Evolutionary conservation across 345 rosid species (phyloP).

Genomic region (Dovyalis caffra): DNA sequence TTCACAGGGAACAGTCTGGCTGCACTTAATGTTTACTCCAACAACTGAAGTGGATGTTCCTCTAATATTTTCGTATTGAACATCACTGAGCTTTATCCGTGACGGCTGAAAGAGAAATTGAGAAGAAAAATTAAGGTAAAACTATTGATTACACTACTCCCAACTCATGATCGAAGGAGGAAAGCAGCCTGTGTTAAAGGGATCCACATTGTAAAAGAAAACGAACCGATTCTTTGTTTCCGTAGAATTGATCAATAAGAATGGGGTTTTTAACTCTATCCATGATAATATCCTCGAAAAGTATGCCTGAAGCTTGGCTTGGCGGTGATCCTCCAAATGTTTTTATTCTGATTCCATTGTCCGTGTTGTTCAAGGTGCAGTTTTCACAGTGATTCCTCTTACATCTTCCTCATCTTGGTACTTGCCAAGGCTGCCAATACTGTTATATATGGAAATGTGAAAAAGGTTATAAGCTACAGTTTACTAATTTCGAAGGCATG

Average conservation of each 20-base stretch:
- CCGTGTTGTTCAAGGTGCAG: constrained; percentile 47
- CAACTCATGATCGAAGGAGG: background rate
- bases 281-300: constrained; percentile 42
- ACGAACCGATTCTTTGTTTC: constrained; percentile 9
- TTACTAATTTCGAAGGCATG: background rate
- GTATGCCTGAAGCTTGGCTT: constrained; percentile 37
- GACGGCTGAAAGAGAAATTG: constrained; percentile 35
- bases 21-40: constrained; percentile 46
- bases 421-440: constrained; percentile 64
- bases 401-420: constrained; percentile 41
- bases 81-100: constrained; percentile 41
- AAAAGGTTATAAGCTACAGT: no score
- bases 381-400: constrained; percentile 34
- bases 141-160: no score
- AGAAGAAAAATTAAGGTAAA: background rate
- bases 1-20: constrained; percentile 43
- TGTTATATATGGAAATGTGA: constrained; percentile 1
- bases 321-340: constrained; percentile 44
- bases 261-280: constrained; percentile 55
- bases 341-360: constrained; percentile 53
- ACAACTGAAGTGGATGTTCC: constrained; percentile 47
- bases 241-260: constrained; percentile 52
- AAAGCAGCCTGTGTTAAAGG: background rate
- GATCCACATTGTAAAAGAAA: constrained; percentile 34
- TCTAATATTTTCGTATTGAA: constrained; percentile 39